Evolutionary conservation across 208 protist genomes (phyloP), one percentile per base, ranked within the genome.

Genomic region (Acanthamoeba sp.): DNA sequence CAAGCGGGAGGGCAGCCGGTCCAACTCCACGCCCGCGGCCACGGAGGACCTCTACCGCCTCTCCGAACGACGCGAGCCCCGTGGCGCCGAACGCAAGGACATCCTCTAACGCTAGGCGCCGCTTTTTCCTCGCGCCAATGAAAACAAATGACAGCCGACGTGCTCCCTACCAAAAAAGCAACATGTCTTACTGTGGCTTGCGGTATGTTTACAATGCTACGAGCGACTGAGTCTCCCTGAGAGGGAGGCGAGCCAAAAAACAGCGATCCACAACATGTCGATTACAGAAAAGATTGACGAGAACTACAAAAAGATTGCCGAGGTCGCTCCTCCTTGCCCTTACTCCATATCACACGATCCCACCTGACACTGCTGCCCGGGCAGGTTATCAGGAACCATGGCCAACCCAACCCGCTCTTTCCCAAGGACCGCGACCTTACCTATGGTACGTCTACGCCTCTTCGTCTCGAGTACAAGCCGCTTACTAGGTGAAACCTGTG

Each of bases 391-490:
- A 29, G 80, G 22, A 36, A 24, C 14, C 80, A 88, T 27, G 80
- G 80, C 48, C 9, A 32, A n/a, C 80, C 80, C 80, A 88, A 88
- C 22, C 18, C 38, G 3, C 80, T 45, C 14, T 88, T 88, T 45
- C 80, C 80, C 80, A 88, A 88, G 42, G 80, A 88, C 80, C 6
- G n/a, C 5, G 80, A 88, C 22, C 38, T 88, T 12, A 40, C 29
- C 42, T 88, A 88, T 27, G 80, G 80, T 78, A 78, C 29, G n/a
- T 42, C 36, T 34, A 7, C 32, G n/a, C n/a, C n/a, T n/a, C n/a
- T n/a, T n/a, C n/a, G n/a, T n/a, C n/a, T n/a, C n/a, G n/a, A n/a
- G n/a, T n/a, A n/a, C n/a, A n/a, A n/a, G n/a, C n/a, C n/a, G n/a
- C n/a, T n/a, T n/a, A n/a, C n/a, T n/a, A n/a, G n/a, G n/a, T n/a